Percentiles rank a stretch among this genome's conserved stretches.
phyloP scores from a whole-genome alignment of 2,329 filamentous ascomycete species.

The Domatiomyces globalis region DNA sequence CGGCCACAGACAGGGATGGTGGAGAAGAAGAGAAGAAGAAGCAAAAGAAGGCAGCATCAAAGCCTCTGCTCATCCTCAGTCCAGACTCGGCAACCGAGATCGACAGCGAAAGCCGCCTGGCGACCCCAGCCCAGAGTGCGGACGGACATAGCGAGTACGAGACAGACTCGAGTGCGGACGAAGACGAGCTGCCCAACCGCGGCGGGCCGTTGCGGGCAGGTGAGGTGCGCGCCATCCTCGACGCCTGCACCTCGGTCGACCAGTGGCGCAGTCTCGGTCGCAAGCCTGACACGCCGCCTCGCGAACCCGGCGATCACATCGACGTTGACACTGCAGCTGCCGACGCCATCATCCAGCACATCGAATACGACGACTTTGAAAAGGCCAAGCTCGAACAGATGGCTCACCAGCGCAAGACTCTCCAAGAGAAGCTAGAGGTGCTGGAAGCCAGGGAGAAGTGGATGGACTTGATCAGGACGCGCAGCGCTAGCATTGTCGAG shows the following conservation, averaged over 20 bases:
- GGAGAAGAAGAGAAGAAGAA: conserved; percentile 3
- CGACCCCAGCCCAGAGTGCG: conserved; percentile 19
- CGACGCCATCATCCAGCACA: conserved; percentile 1
- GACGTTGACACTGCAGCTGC: conserved; percentile 10
- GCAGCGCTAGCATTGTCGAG: conserved; percentile 30
- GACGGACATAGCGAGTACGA: conserved; percentile 20
- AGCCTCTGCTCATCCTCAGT: conserved; percentile 1
- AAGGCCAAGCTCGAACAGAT: conserved; percentile 26
- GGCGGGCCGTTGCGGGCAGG: conserved; percentile 14
- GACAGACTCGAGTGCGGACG: conserved; percentile 20
- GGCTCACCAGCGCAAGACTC: conserved; percentile 21
- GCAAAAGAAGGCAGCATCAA: conserved; percentile 5
- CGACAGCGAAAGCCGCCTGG: conserved; percentile 13
- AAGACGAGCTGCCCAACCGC: conserved; percentile 18
- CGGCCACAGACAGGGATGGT: background rate
- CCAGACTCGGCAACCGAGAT: conserved; percentile 5
- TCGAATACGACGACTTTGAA: conserved; percentile 22
- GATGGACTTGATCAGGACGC: conserved; percentile 28
- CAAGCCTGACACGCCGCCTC: conserved; percentile 18
- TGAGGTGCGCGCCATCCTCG: conserved; percentile 15
- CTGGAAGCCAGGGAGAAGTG: conserved; percentile 30
- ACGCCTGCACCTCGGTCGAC: conserved; percentile 12
- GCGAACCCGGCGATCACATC: conserved; percentile 10
- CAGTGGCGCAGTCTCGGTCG: conserved; percentile 13
- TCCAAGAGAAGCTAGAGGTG: conserved; percentile 27